Base-by-base conservation (phyloP, 2,329 filamentous ascomycete genomes). In the Curvularia lunata region DNA sequence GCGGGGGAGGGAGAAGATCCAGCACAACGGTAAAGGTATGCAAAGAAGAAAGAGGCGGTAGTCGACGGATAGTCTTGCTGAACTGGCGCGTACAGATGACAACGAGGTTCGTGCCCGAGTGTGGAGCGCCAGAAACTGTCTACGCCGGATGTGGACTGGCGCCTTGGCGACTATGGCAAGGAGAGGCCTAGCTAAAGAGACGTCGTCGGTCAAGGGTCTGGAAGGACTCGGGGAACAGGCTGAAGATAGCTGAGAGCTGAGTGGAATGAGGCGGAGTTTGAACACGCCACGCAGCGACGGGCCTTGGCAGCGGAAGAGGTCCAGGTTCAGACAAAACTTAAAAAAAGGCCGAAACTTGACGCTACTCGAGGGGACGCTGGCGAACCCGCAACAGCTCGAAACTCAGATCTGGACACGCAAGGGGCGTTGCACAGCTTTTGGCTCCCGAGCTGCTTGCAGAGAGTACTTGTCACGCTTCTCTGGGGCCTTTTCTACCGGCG, bases 51-150 rank as follows among this genome's bases (percentile, higher is more conserved):
- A 63, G 61, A 61, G 64, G 63, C 59, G 58, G 62, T 64, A 49
- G 43, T 67, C 62, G 58, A 63, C 56, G 63, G 59, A 45, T 52
- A 45, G 58, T 63, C 60, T 69, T 64, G 65, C 67, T 63, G 64
- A 54, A 66, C 63, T 68, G 61, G 62, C 64, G 64, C 64, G 61
- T 64, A 64, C 61, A 70, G 65, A 68, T 67, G 68, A 67, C 65
- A 66, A 61, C 61, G 63, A 67, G 61, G 66, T 67, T 58, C 54
- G 68, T 65, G 47, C 47, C 47, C 47, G 34, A 38, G 32, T 37
- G 66, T 59, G 56, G 56, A 56, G 52, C 52, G 23, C 52, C 52
- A 34, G 52, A 54, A 38, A n/a, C 32, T n/a, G 38, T 49, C 61
- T 67, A 64, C 50, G 38, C 64, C 56, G 56, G 55, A 68, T 60